Evolutionary conservation across 371 early-diverging fungal species (phyloP).

Genomic region (Cokeromyces recurvatus): DNA sequence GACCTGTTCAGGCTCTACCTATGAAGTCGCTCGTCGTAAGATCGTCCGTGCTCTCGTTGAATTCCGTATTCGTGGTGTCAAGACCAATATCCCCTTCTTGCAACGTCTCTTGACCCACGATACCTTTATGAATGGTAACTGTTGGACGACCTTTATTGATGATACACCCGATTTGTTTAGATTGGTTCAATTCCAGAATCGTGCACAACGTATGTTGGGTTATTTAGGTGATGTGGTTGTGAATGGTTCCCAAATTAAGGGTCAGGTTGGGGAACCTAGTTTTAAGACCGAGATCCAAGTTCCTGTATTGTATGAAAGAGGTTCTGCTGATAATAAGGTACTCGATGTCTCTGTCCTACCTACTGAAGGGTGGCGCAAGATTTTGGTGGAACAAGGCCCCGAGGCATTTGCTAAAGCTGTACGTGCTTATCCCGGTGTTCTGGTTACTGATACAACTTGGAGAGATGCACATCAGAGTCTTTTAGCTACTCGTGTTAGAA

Average conservation of each 20-base stretch:
- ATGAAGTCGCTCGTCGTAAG: constrained; percentile 82
- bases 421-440: constrained; percentile 74
- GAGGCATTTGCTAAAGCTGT: constrained; percentile 88
- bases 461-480: constrained; percentile 94
- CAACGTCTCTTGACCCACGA: constrained; percentile 78
- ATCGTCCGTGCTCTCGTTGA: constrained; percentile 82
- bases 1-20: constrained; percentile 80
- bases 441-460: constrained; percentile 93
- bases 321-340: constrained; percentile 23
- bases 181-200: constrained; percentile 66
- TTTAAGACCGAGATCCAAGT: constrained; percentile 57
- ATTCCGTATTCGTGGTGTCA: constrained; percentile 93
- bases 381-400: constrained; percentile 78
- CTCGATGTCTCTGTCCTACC: constrained; percentile 56
- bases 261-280: constrained; percentile 68
- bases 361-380: constrained; percentile 83
- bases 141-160: constrained; percentile 97
- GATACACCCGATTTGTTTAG: constrained; percentile 87
- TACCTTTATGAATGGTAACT: constrained; percentile 66
- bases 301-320: constrained; percentile 46
- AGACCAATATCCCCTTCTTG: constrained; percentile 93
- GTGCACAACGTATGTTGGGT: constrained; percentile 80
- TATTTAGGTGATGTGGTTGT: constrained; percentile 88
- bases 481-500: constrained; percentile 90
- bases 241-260: constrained; percentile 88